Base-by-base conservation (phyloP, 2,329 filamentous ascomycete genomes). In the Colletotrichum phormii region DNA sequence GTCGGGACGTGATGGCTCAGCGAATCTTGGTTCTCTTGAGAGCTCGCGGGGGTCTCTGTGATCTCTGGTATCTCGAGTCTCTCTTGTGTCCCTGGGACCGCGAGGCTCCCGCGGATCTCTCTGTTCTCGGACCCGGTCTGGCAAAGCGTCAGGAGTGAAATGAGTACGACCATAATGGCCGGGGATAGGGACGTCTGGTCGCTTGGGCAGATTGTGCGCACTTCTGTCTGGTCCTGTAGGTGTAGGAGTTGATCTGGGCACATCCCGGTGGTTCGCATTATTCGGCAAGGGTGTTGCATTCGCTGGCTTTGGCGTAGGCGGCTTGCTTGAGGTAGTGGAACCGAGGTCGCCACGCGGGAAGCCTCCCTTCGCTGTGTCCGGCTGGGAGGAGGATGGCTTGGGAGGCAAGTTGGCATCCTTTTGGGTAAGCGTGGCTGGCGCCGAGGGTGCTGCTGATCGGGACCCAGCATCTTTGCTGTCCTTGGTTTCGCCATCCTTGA, bases 401-500 rank as follows among this genome's bases (percentile, higher is more conserved):
- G 66, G 26, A 61, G 73, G 71, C 65, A 60, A 77, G 31, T 73
- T 73, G 42, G 67, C 29, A 55, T 37, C 68, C 76, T 54, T 74
- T 22, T 69, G 69, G 8, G 31, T 24, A 15, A 37, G 13, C 1
- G 60, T 59, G 29, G 58, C 74, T 33, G 59, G 55, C n/a, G 31
- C 55, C 11, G 66, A 51, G 11, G 68, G 24, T 22, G 49, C 58
- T n/a, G 67, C 42, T 6, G 67, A 51, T 29, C 54, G 68, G 46
- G 51, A 26, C 26, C 66, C 67, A 51, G 8, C 26, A 22, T 73
- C 66, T 35, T 64, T 69, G 67, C 24, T 85, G 76, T 94, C 92
- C 74, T 91, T 89, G 29, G 94, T 92, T 29, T 64, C 66, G 69
- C 24, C 85, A 76, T 94, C 92, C 74, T 91, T 89, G 26, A 94